Conservation (phyloP, 345 rosid genomes). For the Aquilaria yunnanensis region DNA sequence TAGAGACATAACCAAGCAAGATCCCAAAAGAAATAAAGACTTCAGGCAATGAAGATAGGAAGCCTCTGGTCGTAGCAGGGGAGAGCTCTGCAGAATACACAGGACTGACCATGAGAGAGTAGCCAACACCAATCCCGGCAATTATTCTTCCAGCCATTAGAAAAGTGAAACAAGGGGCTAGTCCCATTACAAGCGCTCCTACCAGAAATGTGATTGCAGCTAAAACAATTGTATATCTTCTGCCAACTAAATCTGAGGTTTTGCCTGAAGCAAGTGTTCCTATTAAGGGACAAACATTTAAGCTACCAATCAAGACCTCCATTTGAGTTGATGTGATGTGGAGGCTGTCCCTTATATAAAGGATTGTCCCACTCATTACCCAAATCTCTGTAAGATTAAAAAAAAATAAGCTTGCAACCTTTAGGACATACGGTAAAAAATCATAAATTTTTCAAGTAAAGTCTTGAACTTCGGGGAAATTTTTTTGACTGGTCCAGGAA, state of each 20-base stretch:
- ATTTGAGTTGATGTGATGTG: constrained; percentile 36
- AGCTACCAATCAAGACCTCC: constrained; percentile 49
- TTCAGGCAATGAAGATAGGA: constrained; percentile 55
- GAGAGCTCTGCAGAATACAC: constrained; percentile 50
- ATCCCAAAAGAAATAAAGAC: constrained; percentile 49
- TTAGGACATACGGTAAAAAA: too few species aligned
- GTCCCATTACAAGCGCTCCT: constrained; percentile 51
- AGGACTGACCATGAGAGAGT: constrained; percentile 57
- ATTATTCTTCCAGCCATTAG: constrained; percentile 50
- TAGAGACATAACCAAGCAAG: constrained; percentile 40
- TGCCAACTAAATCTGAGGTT: constrained; percentile 52
- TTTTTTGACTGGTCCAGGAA: background rate
- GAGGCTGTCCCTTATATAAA: constrained; percentile 41
- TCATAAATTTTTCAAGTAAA: too few species aligned
- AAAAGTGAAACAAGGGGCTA: constrained; percentile 36
- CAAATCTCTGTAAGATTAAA: constrained; percentile 39
- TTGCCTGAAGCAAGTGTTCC: constrained; percentile 50
- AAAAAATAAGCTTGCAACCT: background rate
- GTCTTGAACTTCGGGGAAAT: background rate
- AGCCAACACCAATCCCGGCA: constrained; percentile 57
- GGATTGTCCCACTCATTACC: constrained; percentile 61
- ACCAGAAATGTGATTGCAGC: constrained; percentile 43
- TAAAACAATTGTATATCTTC: constrained; percentile 47
- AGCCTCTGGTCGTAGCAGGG: constrained; percentile 40
- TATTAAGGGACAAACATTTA: constrained; percentile 45